Evolutionary conservation across 208 protist genomes (phyloP).

Genomic region (Wallacemonas sp.): DNA sequence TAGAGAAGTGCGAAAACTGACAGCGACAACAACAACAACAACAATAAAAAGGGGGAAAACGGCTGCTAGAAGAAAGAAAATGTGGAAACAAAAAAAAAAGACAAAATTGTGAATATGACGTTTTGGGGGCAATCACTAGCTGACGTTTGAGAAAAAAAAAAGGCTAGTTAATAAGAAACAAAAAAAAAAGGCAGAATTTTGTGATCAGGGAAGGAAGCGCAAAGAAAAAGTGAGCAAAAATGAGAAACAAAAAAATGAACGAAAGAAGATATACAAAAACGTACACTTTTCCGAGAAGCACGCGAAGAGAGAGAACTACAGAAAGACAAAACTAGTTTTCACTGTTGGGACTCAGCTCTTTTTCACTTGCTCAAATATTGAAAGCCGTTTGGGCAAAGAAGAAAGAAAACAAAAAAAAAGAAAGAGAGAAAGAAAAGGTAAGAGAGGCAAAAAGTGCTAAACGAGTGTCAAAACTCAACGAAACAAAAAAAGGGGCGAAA

Average conservation of each 20-base stretch:
- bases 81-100: slow-evolving; percentile 18
- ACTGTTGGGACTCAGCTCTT: too few species aligned
- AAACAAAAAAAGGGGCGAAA: background rate
- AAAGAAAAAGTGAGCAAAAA: slow-evolving; percentile 7
- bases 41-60: slow-evolving; percentile 15
- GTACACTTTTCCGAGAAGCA: too few species aligned
- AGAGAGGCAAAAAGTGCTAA: background rate
- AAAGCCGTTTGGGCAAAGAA: too few species aligned
- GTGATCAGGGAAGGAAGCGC: too few species aligned
- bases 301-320: too few species aligned
- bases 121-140: too few species aligned
- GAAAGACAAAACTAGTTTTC: too few species aligned
- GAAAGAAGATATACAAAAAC: background rate
- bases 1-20: background rate
- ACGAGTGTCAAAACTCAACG: too few species aligned
- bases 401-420: slow-evolving; percentile 13
- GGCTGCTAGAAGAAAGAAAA: slow-evolving; percentile 5
- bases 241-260: background rate
- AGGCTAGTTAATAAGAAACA: too few species aligned
- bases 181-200: slow-evolving; percentile 10
- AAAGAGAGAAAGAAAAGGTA: slow-evolving; percentile 8
- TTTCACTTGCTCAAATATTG: too few species aligned
- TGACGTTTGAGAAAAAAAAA: too few species aligned
- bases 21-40: slow-evolving; percentile 11
- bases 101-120: slow-evolving; percentile 2